Base-by-base conservation (phyloP, 1,284 basidiomycete genomes). In the Pseudozyma thailandica region DNA sequence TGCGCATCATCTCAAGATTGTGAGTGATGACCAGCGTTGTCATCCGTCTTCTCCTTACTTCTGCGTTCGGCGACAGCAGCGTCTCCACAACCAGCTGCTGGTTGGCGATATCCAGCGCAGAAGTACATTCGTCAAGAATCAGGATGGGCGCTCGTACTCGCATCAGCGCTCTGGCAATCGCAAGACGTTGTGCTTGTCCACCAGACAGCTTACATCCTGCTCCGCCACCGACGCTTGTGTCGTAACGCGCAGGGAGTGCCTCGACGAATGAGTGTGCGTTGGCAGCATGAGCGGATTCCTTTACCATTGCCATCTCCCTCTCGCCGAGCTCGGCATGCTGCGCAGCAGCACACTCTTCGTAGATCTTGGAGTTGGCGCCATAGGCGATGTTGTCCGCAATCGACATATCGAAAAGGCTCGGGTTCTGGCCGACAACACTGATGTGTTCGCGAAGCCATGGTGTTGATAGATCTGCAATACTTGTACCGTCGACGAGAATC, bases 1-100 rank as follows among this genome's bases (percentile, higher is more conserved):
- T 89, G 80, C 86, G 87, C 94, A 98, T 98, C 45, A 93, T 89
- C 58, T 90, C 88, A 43, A 93, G 83, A 83, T 95, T 95, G 85
- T 98, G 95, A 20, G 94, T 97, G 74, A 98, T 89, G 86, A 97
- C 90, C 63, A 98, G 83, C 50, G 92, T 93, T 63, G 93, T 96
- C 60, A 90, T 64, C 7, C 50, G 18, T 28, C 64, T 58, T 27
- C 28, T 47, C 4, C 56, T 23, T 48, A 66, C 39, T 25, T 56
- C 53, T 10, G 53, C 42, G 0, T 39, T 28, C 0, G 23, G 18
- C 13, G 50, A 38, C 55, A 85, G 84, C 35, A 95, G 88, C 13
- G 92, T 90, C 61, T 93, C 89, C 79, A 95, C 86, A 33, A 97
- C 68, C n/a, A 50, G 37, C 18, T 66, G 60, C 25, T 73, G 70